These are phyloP conservation scores for Croton laevigatus DNA, from an alignment of 441 rosid genomes.

Conservation along the genomic window DNA sequence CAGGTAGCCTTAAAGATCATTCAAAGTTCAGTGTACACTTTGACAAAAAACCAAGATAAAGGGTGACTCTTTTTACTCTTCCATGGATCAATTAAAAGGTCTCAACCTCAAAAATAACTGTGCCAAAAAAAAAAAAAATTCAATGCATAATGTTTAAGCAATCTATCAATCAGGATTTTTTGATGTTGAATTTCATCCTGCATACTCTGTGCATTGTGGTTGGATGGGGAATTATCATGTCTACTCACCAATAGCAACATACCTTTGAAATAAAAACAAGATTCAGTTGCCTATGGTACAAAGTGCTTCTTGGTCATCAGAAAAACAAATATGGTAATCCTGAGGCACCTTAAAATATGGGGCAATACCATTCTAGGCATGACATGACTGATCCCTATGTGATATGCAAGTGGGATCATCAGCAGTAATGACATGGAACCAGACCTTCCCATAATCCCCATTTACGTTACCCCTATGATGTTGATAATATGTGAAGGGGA, in stretches of 20 bases:
- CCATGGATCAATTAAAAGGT: not conserved
- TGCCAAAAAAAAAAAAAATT: not conserved
- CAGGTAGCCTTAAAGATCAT: not conserved
- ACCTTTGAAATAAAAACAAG: not conserved
- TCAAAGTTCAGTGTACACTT: not conserved
- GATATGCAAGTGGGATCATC: not conserved
- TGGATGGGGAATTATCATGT: not conserved
- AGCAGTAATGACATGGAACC: not conserved
- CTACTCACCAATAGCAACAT: not conserved
- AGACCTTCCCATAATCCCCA: not conserved
- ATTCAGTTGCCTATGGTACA: not conserved
- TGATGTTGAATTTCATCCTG: not conserved
- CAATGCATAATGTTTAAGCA: not conserved
- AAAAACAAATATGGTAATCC: not conserved
- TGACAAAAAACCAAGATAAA: no score
- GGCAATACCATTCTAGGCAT: conserved; percentile 2
- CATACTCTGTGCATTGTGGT: not conserved
- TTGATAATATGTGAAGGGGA: not conserved
- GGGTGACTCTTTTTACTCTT: not conserved
- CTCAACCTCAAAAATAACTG: not conserved
- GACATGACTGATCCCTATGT: not conserved
- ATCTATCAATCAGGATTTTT: not conserved
- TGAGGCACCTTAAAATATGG: not conserved
- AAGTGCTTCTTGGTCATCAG: not conserved
- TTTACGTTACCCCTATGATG: not conserved